Evolutionary conservation across 768 basidiomycete genomes (phyloP).

Genomic region (Boletales sp.): DNA sequence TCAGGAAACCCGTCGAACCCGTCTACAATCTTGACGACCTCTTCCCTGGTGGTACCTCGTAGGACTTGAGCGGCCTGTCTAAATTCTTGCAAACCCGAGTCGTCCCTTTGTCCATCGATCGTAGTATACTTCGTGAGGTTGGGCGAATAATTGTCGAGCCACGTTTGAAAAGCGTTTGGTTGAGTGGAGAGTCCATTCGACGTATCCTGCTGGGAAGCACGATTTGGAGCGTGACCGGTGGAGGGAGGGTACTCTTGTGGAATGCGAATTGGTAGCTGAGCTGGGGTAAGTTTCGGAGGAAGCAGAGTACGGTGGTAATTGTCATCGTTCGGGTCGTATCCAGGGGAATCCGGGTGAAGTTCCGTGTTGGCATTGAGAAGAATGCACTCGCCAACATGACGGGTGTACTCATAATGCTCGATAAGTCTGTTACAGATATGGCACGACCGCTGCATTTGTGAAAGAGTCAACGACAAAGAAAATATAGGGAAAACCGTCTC

Average conservation of each 20-base stretch:
- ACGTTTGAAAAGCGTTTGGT: slow-evolving; percentile 14
- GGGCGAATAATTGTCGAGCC: slow-evolving; percentile 3
- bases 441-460: slow-evolving; percentile 10
- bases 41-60: slow-evolving; percentile 10
- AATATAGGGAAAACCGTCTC: not conserved
- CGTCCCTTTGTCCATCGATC: slow-evolving; percentile 13
- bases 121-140: slow-evolving; percentile 12
- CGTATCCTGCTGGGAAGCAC: not conserved
- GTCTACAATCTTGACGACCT: slow-evolving; percentile 17
- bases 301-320: not conserved
- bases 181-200: not conserved
- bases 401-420: slow-evolving; percentile 8
- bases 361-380: not conserved
- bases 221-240: not conserved
- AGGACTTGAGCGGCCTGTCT: slow-evolving; percentile 6
- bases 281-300: not conserved
- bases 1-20: slow-evolving; percentile 12
- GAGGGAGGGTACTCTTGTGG: not conserved
- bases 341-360: not conserved
- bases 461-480: not conserved
- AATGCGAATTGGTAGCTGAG: not conserved
- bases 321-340: not conserved
- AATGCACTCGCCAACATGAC: slow-evolving; percentile 10
- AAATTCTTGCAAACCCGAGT: not conserved
- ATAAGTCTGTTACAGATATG: slow-evolving; percentile 13